Evolutionary conservation across 768 basidiomycete genomes (phyloP), one percentile per base, ranked within the genome.

Genomic region (Russula olivacea): DNA sequence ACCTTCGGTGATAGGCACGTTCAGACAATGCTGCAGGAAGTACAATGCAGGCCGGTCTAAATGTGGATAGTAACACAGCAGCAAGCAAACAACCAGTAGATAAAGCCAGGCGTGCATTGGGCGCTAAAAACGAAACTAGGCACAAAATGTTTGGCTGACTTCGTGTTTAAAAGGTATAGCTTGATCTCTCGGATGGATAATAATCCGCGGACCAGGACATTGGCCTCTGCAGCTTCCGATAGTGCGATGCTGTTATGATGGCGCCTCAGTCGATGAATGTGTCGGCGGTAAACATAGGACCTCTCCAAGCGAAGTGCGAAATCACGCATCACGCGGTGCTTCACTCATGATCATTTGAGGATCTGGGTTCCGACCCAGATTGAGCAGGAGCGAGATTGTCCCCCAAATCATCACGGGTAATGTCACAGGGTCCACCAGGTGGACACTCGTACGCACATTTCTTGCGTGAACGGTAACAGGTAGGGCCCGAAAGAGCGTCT

Each of bases 91-190:
- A 38, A 52, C 53, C 8, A 32, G 32, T 38, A 48, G 48, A 38
- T 54, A n/a, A 28, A 45, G 57, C 14, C 61, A 17, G 49, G 52
- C 49, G 40, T 51, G 51, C 40, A 34, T 48, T 50, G 47, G 10
- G 10, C 21, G 49, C 51, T 30, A 43, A 63, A 34, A 14, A 25
- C 3, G 32, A 53, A 52, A 58, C 38, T 30, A 57, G 57, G 57
- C 62, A 59, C 62, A 58, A 36, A 14, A 48, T 63, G 49, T 47
- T 62, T 57, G 61, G 57, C 51, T 32, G 23, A 41, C 28, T 43
- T 50, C n/a, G 43, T 60, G 59, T 21, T 59, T 23, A 51, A 55
- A 45, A 51, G 59, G 63, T n/a, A 60, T 64, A 56, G 59, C 25
- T 64, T 55, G 58, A 50, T 43, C 53, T 25, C 52, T 51, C 36